These are phyloP conservation scores for Kodamaea restingae DNA, from an alignment of 805 yeast genomes.

Conservation along the genomic window DNA sequence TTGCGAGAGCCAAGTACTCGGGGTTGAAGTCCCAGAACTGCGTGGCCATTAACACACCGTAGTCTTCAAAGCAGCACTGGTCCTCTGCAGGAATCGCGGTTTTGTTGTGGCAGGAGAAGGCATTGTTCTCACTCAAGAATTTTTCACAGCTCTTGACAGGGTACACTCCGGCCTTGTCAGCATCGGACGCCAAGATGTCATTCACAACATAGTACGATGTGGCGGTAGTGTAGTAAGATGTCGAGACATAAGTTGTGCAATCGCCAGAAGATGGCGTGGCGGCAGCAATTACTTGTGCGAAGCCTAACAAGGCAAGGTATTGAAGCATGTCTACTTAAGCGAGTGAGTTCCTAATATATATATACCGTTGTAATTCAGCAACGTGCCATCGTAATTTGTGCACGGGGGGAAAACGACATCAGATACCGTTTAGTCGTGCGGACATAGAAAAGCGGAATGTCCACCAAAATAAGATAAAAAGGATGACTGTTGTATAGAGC, in stretches of 20 bases:
- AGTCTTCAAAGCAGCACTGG: conserved; percentile 40
- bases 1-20: conserved; percentile 11
- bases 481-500: no score
- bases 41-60: conserved; percentile 38
- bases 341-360: not conserved
- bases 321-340: conserved; percentile 5
- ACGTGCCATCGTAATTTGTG: no score
- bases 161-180: conserved; percentile 10
- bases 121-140: conserved; percentile 13
- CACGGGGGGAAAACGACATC: no score
- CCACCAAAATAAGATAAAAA: no score
- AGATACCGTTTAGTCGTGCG: no score
- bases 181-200: conserved; percentile 10
- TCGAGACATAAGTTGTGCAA: conserved; percentile 11
- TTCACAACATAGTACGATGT: conserved; percentile 11
- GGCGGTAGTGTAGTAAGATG: conserved; percentile 8
- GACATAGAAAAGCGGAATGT: no score
- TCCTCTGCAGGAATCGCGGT: conserved; percentile 40
- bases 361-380: no score
- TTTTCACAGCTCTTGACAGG: conserved; percentile 15
- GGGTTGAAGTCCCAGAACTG: conserved; percentile 41
- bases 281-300: conserved; percentile 5
- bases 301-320: conserved; percentile 5
- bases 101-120: conserved; percentile 18
- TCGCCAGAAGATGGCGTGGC: conserved; percentile 7